phyloP scores from a whole-genome alignment of 1,139 yeast genomes.

The Saccharomyces hybrid region DNA sequence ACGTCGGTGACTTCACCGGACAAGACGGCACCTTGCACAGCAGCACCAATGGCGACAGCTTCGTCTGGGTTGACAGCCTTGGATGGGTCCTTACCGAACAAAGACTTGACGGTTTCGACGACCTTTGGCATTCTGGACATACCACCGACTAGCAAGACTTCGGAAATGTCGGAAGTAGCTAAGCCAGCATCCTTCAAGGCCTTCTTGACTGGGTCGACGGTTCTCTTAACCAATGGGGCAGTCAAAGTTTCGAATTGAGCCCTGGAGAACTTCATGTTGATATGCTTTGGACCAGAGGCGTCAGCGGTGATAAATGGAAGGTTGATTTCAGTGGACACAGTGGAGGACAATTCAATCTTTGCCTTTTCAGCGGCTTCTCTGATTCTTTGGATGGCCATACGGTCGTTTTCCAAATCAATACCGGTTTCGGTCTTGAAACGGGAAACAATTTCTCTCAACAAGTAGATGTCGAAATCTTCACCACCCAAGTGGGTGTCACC shows the following conservation, averaged over 20 bases:
- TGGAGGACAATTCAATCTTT: slow-evolving; percentile 86
- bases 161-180: slow-evolving; percentile 75
- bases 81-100: slow-evolving; percentile 88
- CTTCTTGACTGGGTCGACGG: slow-evolving; percentile 88
- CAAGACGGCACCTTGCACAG: slow-evolving; percentile 93
- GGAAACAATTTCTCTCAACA: slow-evolving; percentile 77
- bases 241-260: slow-evolving; percentile 94
- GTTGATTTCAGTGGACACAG: slow-evolving; percentile 35
- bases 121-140: slow-evolving; percentile 98
- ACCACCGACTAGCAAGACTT: slow-evolving; percentile 93
- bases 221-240: slow-evolving; percentile 77
- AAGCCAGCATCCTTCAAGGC: slow-evolving; percentile 85
- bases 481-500: slow-evolving; percentile 97
- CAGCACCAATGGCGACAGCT: slow-evolving; percentile 97
- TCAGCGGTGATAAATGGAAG: slow-evolving; percentile 7
- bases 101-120: slow-evolving; percentile 78
- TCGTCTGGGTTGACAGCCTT: slow-evolving; percentile 97
- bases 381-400: slow-evolving; percentile 78
- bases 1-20: slow-evolving; percentile 86
- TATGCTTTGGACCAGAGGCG: slow-evolving; percentile 8
- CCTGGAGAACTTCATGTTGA: slow-evolving; percentile 66
- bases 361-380: slow-evolving; percentile 97
- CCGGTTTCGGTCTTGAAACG: slow-evolving; percentile 82
- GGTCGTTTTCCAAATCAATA: slow-evolving; percentile 64
- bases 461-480: slow-evolving; percentile 90